A percentile compares a stretch with the other conserved stretches of the same genome.
Conservation (phyloP, 2,329 filamentous ascomycete species). For the Byssochlamys sp. region DNA sequence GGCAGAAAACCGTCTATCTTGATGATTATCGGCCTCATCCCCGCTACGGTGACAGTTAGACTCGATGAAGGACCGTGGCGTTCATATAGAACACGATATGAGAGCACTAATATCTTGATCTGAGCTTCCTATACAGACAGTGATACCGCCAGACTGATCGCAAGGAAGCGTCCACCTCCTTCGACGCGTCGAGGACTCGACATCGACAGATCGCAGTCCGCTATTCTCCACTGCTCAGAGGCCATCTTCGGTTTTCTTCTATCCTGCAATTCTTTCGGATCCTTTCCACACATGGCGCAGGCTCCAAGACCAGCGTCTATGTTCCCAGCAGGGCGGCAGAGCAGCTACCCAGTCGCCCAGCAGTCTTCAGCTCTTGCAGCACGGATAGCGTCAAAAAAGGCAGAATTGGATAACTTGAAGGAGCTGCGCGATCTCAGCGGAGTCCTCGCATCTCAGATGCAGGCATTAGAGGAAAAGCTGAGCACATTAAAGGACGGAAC, state of each 20-base stretch:
- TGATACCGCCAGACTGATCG: neutral
- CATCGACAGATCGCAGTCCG: neutral
- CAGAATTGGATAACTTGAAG: slow-evolving; percentile 52
- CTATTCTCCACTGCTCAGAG: neutral
- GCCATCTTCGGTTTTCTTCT: neutral
- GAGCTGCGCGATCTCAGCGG: slow-evolving; percentile 54
- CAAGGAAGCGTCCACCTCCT: neutral
- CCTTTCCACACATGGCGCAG: slow-evolving; percentile 23
- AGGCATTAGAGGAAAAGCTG: slow-evolving; percentile 52
- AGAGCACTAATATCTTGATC: neutral
- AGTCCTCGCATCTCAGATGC: slow-evolving; percentile 54
- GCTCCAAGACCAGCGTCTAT: slow-evolving; percentile 26
- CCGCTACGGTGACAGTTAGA: neutral
- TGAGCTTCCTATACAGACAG: neutral
- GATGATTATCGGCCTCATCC: neutral
- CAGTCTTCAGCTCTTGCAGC: slow-evolving; percentile 51
- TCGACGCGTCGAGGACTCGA: neutral
- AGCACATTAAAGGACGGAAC: slow-evolving; percentile 53
- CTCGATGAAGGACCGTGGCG: neutral
- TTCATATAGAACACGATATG: neutral
- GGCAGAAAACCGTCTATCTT: neutral
- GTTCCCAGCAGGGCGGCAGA: slow-evolving; percentile 22
- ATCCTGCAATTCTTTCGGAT: neutral
- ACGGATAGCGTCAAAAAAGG: slow-evolving; percentile 54
- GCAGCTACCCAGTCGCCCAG: slow-evolving; percentile 23